These are phyloP conservation scores for Evernia prunastri DNA, from an alignment of 495 filamentous ascomycete genomes.

Conservation along the genomic window DNA sequence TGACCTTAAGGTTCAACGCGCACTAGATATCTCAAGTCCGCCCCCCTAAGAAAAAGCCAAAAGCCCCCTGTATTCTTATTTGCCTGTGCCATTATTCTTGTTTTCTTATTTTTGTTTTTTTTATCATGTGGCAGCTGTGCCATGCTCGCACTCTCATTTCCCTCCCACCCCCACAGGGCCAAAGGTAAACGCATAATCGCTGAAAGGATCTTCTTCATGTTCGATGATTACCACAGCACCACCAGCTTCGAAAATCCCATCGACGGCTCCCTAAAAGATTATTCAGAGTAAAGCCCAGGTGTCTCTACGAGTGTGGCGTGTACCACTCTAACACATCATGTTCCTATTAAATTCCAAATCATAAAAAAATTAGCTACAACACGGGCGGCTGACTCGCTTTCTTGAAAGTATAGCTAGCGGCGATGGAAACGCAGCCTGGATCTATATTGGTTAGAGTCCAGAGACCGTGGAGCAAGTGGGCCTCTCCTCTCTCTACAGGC, in stretches of 20 bases:
- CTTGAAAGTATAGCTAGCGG: background rate
- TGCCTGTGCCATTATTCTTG: no score
- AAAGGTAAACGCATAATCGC: background rate
- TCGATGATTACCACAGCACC: no score
- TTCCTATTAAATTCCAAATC: background rate
- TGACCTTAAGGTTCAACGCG: background rate
- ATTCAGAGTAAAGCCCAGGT: no score
- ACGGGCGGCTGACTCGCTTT: background rate
- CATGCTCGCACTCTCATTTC: conserved; percentile 3
- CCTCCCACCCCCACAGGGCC: background rate
- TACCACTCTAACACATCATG: background rate
- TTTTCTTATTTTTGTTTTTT: background rate
- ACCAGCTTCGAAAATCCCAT: no score
- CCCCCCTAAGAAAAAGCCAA: no score
- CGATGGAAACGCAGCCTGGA: background rate
- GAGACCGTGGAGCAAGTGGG: background rate
- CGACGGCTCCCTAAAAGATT: no score
- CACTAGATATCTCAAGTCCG: background rate
- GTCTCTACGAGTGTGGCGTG: no score
- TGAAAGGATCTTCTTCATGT: no score
- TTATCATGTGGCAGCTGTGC: background rate
- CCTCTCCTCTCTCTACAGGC: background rate
- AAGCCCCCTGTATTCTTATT: no score
- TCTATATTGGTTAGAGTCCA: background rate
- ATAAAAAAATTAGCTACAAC: background rate